A percentile compares a stretch with the other conserved stretches of the same genome.
Evolutionary conservation across 2,329 filamentous ascomycete species (phyloP).

Genomic region (Phaeosphaeria sp.): DNA sequence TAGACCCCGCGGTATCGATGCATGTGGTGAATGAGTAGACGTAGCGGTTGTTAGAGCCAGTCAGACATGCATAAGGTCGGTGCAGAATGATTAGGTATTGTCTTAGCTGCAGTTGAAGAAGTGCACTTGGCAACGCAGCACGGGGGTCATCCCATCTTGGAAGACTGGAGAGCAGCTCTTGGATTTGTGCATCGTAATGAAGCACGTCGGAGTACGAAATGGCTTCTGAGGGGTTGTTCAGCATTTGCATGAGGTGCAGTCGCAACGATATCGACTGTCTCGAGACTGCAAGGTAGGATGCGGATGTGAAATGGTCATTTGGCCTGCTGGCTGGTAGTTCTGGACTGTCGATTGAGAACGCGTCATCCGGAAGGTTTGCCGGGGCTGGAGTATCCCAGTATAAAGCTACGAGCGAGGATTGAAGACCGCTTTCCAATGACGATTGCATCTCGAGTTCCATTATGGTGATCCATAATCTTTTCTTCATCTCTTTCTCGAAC

Average conservation of each 20-base stretch:
- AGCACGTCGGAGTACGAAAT: conserved; percentile 43
- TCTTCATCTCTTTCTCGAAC: conserved; percentile 61
- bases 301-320: conserved; percentile 36
- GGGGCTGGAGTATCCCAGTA: conserved; percentile 60
- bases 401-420: conserved; percentile 48
- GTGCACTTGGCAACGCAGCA: conserved; percentile 22
- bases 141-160: conserved; percentile 33
- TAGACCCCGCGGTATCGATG: conserved; percentile 35
- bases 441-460: conserved; percentile 64
- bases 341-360: conserved; percentile 44
- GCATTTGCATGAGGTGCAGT: conserved; percentile 37
- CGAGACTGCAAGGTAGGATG: conserved; percentile 35
- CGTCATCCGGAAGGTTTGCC: conserved; percentile 59
- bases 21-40: conserved; percentile 41
- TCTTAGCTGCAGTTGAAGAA: conserved; percentile 41
- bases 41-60: conserved; percentile 32
- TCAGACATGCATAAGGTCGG: conserved; percentile 39
- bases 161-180: conserved; percentile 24
- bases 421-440: conserved; percentile 63
- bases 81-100: conserved; percentile 47
- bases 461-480: conserved; percentile 64
- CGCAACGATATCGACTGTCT: conserved; percentile 39
- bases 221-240: conserved; percentile 40
- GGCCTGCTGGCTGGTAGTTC: conserved; percentile 33
- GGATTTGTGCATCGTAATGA: conserved; percentile 41